phyloP scores from a whole-genome alignment of 176 grass and related monocot species.

The Oryza glumipatula region DNA sequence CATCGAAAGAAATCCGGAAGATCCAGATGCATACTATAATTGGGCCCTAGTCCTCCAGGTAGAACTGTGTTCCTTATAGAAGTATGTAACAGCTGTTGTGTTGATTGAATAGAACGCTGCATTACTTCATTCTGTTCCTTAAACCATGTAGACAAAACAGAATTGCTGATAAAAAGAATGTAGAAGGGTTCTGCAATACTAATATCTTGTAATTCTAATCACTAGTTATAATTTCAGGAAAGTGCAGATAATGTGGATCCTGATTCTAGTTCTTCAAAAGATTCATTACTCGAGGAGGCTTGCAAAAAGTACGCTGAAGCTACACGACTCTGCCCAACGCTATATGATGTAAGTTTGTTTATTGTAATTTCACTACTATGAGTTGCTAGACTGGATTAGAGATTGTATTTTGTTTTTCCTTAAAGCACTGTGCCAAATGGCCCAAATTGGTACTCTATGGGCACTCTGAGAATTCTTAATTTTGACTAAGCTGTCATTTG shows the following conservation, averaged over 20 bases:
- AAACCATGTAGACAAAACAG: constrained; percentile 10
- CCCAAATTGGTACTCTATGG: background rate
- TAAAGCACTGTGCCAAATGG: background rate
- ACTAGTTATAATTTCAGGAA: constrained; percentile 58
- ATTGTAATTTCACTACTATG: background rate
- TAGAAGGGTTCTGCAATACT: background rate
- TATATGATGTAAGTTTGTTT: constrained; percentile 70
- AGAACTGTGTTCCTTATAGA: constrained; percentile 1
- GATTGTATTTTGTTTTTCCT: background rate
- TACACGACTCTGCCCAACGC: constrained; percentile 66
- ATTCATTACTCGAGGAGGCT: constrained; percentile 83
- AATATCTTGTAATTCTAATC: background rate
- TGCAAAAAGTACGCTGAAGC: constrained; percentile 91
- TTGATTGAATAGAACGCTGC: background rate
- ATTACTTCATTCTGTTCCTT: constrained; percentile 6
- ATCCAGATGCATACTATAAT: constrained; percentile 86
- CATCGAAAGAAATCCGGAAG: constrained; percentile 84
- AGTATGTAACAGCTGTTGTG: background rate
- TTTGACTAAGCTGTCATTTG: background rate
- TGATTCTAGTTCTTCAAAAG: constrained; percentile 72
- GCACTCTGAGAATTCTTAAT: background rate
- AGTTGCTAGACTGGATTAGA: background rate
- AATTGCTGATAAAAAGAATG: background rate
- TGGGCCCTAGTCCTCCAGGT: constrained; percentile 90
- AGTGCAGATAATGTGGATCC: constrained; percentile 79